Evolutionary conservation across 2,329 filamentous ascomycete genomes (phyloP).

Genomic region (Ascochyta rabiei): DNA sequence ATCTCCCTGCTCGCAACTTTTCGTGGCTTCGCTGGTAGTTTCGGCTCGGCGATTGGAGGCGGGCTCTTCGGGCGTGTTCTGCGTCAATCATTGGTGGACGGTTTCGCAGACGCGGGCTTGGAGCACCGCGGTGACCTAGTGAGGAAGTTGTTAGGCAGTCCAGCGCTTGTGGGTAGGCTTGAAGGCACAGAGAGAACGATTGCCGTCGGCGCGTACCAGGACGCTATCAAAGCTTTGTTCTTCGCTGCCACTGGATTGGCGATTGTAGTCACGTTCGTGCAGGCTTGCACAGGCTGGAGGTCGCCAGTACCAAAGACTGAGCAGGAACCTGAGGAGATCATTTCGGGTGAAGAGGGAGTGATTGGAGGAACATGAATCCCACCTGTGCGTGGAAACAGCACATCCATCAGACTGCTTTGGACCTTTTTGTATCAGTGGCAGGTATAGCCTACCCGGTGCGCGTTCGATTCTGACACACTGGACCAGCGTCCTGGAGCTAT

Average conservation of each 20-base stretch:
- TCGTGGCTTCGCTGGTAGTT: conserved; percentile 79
- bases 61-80: conserved; percentile 73
- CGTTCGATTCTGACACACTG: not conserved
- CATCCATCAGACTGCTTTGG: too few species aligned
- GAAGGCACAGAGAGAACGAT: conserved; percentile 57
- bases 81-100: conserved; percentile 58
- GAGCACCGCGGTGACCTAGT: conserved; percentile 54
- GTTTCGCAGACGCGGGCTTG: conserved; percentile 59
- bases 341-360: conserved; percentile 27
- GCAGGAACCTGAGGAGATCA: conserved; percentile 28
- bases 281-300: conserved; percentile 65
- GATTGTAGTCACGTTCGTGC: conserved; percentile 57
- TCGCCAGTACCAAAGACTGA: conserved; percentile 36
- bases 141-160: conserved; percentile 63
- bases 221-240: conserved; percentile 61
- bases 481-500: not conserved
- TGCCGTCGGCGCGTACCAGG: conserved; percentile 61
- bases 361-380: not conserved
- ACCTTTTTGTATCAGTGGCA: not conserved
- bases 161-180: conserved; percentile 59
- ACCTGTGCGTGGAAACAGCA: not conserved
- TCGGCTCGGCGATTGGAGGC: conserved; percentile 79
- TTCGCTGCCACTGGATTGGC: conserved; percentile 58
- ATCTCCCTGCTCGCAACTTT: conserved; percentile 80
- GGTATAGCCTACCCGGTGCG: not conserved